These are phyloP conservation scores for Aspergillus biplanus DNA, from an alignment of 495 filamentous ascomycete genomes.

Conservation along the genomic window DNA sequence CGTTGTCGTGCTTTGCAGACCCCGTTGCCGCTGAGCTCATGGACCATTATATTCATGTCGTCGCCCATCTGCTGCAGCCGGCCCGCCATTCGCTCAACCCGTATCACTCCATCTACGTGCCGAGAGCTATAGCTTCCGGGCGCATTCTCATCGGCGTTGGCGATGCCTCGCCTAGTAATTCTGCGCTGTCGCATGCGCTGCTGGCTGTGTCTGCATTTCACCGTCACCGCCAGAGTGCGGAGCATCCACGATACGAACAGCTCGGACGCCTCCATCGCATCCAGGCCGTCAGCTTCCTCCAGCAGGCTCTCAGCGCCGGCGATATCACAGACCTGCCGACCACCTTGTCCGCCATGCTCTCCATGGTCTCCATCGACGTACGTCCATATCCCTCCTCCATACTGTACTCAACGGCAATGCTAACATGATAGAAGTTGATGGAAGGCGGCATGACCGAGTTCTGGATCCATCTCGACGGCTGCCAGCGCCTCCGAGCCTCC, in stretches of 20 bases:
- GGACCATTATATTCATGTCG: conserved; percentile 16
- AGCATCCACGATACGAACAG: neutral
- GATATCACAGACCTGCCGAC: neutral
- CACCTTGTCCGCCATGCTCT: conserved; percentile 14
- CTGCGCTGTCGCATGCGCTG: conserved; percentile 10
- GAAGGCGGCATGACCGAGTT: conserved; percentile 20
- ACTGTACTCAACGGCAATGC: neutral
- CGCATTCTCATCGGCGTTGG: neutral
- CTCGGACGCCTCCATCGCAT: neutral
- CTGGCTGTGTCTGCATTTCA: conserved; percentile 15
- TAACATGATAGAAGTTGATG: conserved; percentile 14
- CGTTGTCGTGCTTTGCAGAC: neutral
- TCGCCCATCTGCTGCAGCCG: conserved; percentile 14
- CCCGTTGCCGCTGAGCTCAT: conserved; percentile 8
- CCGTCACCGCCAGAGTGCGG: neutral
- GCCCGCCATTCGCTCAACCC: conserved; percentile 11
- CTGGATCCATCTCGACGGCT: conserved; percentile 18
- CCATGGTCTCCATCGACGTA: conserved; percentile 19
- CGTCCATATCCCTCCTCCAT: neutral
- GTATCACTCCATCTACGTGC: conserved; percentile 13
- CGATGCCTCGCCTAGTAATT: neutral
- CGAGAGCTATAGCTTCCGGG: neutral
- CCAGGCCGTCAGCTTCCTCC: neutral
- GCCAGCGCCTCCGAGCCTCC: conserved; percentile 2
- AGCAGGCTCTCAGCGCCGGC: conserved; percentile 1